Conservation (phyloP, 495 filamentous ascomycete genomes). For the Thozetella sp. region DNA sequence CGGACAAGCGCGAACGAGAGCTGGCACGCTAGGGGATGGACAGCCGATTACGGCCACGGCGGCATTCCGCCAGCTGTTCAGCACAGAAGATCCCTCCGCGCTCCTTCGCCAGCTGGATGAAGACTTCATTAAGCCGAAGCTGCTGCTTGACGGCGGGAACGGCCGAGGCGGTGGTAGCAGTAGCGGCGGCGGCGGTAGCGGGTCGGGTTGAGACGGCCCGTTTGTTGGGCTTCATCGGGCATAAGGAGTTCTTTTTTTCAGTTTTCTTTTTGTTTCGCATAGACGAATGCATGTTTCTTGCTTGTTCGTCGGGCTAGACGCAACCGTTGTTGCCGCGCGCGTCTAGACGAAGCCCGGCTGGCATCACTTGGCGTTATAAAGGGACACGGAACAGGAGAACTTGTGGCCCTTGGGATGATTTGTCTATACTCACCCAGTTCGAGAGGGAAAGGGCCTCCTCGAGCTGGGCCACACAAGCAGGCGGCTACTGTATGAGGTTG, state of each 20-base stretch:
- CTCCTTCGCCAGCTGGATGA: constrained; percentile 95
- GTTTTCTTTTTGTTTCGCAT: constrained; percentile 2
- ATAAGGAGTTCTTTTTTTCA: not conserved
- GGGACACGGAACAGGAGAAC: not conserved
- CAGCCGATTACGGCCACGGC: constrained; percentile 68
- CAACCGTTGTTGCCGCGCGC: not conserved
- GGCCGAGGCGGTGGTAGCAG: constrained; percentile 24
- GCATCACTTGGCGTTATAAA: not conserved
- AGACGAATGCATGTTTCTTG: constrained; percentile 2
- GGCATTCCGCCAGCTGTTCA: constrained; percentile 64
- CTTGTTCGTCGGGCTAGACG: not conserved
- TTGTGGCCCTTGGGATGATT: not conserved
- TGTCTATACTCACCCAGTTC: no score
- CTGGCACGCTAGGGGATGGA: constrained; percentile 27
- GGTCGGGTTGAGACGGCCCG: not conserved
- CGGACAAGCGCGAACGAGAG: constrained; percentile 23
- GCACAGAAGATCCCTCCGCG: constrained; percentile 83
- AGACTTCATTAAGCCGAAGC: constrained; percentile 91
- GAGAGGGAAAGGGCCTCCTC: no score
- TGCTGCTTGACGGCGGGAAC: constrained; percentile 71
- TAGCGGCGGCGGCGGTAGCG: constrained; percentile 1
- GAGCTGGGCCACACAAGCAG: no score
- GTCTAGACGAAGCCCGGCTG: not conserved
- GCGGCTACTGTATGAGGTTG: no score
- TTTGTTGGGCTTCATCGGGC: no score